Evolutionary conservation across 495 filamentous ascomycete genomes (phyloP), one percentile per base, ranked within the genome.

Genomic region (Penicillium ucsense): DNA sequence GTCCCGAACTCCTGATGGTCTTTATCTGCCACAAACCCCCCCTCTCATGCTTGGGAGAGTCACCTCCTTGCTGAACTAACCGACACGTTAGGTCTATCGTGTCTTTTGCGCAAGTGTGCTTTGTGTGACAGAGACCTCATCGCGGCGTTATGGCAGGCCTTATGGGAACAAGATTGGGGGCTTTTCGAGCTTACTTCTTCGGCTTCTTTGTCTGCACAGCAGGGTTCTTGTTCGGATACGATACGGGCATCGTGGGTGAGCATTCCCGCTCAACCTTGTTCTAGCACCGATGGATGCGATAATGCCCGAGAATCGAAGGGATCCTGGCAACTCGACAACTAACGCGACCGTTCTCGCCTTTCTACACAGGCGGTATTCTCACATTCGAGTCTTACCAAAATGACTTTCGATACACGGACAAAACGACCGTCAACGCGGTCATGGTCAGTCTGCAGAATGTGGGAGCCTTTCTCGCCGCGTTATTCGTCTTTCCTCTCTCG

Each of bases 401-500:
- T 29, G 59, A 61, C 43, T 61, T 61, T 9, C 35, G 59, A 30
- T 61, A 61, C 36, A 56, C 45, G 43, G 59, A 61, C 39, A 37
- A 56, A 12, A 61, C 59, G 3, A 61, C 59, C 8, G 59, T 61
- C 20, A 53, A 47, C 34, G 55, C 59, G 32, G 59, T 61, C 28
- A 61, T 61, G 59, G 59, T 61, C 46, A 59, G 55, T 39, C 29
- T 61, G 46, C 59, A 61, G 32, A 61, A 61, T 41, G 59, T 54
- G 8, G 59, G 59, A 35, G 59, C 59, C 9, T 60, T 70, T 38
- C 50, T 70, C 27, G 52, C 62, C 0, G 69, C 69, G 7, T 52
- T 73, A 47, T 57, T 58, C 52, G 59, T 69, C 39, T 71, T 67
- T 59, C 64, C 63, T 6, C 54, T 71, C 41, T 72, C 66, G 2